Conservation (phyloP, 768 basidiomycete species). For the Tricholoma matsutake region DNA sequence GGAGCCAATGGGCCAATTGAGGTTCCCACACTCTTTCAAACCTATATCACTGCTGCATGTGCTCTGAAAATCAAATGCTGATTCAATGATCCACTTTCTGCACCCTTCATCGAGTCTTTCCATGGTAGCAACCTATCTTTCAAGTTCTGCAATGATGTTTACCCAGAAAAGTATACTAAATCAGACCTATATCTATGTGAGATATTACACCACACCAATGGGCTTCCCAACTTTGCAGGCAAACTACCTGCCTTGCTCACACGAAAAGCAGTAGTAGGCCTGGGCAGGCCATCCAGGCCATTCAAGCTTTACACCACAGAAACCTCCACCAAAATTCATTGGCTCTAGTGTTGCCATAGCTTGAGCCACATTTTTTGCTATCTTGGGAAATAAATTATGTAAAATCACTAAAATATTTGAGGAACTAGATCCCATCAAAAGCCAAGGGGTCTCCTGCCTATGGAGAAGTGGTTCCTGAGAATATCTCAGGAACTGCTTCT, state of each 20-base stretch:
- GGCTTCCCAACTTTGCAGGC: not conserved
- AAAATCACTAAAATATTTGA: too few species aligned
- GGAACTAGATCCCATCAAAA: too few species aligned
- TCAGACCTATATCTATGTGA: not conserved
- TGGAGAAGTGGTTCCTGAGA: too few species aligned
- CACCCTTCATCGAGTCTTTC: not conserved
- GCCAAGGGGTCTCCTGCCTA: too few species aligned
- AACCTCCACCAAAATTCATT: not conserved
- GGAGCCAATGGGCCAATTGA: not conserved
- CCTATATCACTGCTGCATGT: not conserved
- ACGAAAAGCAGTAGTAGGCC: not conserved
- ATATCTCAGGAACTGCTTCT: too few species aligned
- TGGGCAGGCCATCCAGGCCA: not conserved
- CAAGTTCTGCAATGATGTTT: not conserved
- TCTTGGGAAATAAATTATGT: too few species aligned
- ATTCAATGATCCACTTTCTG: not conserved
- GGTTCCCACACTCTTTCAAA: not conserved
- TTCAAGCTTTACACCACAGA: not conserved
- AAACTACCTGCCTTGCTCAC: not conserved
- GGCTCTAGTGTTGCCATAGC: too few species aligned
- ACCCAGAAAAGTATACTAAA: not conserved
- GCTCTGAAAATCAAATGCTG: not conserved
- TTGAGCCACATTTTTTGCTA: too few species aligned
- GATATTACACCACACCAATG: not conserved
- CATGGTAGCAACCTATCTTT: not conserved